phyloP scores from a whole-genome alignment of 1,284 basidiomycete genomes.

The Puccinia triticina region DNA sequence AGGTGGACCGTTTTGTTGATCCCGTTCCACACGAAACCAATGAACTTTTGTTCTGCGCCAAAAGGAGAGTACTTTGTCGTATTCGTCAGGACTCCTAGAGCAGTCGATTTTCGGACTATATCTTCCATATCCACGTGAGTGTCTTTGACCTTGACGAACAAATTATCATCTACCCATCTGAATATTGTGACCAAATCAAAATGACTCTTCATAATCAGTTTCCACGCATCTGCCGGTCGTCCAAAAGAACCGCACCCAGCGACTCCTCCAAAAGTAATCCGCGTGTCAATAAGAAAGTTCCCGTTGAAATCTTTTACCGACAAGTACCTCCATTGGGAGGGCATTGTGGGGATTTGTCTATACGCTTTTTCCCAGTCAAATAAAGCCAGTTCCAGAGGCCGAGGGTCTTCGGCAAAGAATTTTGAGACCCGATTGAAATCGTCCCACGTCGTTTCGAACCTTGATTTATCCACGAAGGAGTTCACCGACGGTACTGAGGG shows the following conservation, averaged over 20 bases:
- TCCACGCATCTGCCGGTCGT: constrained; percentile 15
- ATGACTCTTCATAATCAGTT: not conserved
- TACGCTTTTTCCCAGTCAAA: no score
- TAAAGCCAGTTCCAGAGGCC: not conserved
- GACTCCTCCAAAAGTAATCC: constrained; percentile 2
- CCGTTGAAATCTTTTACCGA: no score
- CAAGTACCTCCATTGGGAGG: no score
- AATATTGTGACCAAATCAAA: no score
- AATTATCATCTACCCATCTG: not conserved
- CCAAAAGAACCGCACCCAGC: constrained; percentile 28
- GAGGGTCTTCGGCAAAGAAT: not conserved
- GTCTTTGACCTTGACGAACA: not conserved
- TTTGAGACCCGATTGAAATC: not conserved
- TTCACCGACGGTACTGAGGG: not conserved
- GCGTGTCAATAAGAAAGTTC: not conserved
- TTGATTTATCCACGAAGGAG: no score
- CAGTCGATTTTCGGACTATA: not conserved
- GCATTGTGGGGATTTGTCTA: no score
- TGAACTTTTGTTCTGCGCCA: not conserved
- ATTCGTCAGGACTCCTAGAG: constrained; percentile 8
- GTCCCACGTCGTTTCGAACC: no score
- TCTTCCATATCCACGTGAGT: not conserved
- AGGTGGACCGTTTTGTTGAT: not conserved
- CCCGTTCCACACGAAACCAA: constrained; percentile 25
- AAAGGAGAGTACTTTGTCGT: not conserved